Evolutionary conservation across 257 asterid species (phyloP).

Genomic region (Fraxinus cuspidata): DNA sequence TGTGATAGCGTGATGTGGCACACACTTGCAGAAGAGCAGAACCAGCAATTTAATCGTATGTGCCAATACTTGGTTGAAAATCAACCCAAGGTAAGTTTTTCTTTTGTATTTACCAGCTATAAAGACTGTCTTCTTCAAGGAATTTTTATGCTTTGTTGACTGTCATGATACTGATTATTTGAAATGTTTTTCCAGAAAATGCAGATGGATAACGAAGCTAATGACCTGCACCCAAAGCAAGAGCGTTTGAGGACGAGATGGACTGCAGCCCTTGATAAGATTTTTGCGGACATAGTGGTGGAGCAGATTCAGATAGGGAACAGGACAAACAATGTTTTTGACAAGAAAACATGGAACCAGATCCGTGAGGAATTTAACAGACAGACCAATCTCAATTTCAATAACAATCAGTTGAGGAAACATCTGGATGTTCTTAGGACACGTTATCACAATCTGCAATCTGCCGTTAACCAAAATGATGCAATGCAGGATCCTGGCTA

Average conservation of each 20-base stretch:
- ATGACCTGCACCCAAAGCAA: slow-evolving; percentile 72
- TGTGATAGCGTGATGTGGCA: slow-evolving; percentile 52
- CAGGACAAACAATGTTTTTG: slow-evolving; percentile 79
- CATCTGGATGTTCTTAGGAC: slow-evolving; percentile 91
- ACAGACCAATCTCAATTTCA: slow-evolving; percentile 73
- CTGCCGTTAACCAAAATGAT: slow-evolving; percentile 58
- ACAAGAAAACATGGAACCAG: slow-evolving; percentile 92
- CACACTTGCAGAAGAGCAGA: slow-evolving; percentile 61
- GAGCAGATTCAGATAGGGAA: slow-evolving; percentile 76
- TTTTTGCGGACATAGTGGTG: slow-evolving; percentile 85
- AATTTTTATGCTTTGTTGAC: not conserved
- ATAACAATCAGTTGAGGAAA: slow-evolving; percentile 87
- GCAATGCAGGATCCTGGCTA: slow-evolving; percentile 66
- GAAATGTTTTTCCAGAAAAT: slow-evolving; percentile 18
- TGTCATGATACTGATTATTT: not conserved
- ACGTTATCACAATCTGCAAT: slow-evolving; percentile 70
- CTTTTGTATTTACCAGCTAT: slow-evolving; percentile 1
- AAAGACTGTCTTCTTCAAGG: not conserved
- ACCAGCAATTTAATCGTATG: slow-evolving; percentile 48
- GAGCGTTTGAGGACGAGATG: slow-evolving; percentile 91
- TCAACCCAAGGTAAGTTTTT: slow-evolving; percentile 36
- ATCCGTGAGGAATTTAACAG: slow-evolving; percentile 76
- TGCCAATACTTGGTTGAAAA: slow-evolving; percentile 49
- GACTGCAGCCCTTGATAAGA: slow-evolving; percentile 81
- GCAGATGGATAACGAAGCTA: slow-evolving; percentile 73